Base-by-base conservation (phyloP, 2,329 filamentous ascomycete genomes). In the Sphaerulina musiva region DNA sequence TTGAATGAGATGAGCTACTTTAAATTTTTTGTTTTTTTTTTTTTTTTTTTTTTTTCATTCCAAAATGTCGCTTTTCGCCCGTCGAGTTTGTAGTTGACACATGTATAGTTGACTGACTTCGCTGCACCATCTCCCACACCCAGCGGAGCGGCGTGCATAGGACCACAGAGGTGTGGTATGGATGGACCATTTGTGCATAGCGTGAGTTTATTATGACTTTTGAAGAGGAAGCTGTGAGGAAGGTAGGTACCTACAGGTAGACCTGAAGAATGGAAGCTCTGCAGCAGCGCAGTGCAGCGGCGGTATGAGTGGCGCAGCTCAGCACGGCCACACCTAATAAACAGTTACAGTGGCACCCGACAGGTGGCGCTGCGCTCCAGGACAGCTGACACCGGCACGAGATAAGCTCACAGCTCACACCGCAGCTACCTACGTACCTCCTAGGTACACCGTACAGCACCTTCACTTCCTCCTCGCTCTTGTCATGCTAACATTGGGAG, bases 91-190 rank as follows among this genome's bases (percentile, higher is more conserved):
- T 44, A 44, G 26, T 26, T 26, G 26, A 26, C 26, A 26, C 26
- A 26, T 26, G 26, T 26, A 36, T 4, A 36, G 7, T 36, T 10
- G 12, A 36, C 34, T n/a, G 14, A 42, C 40, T 14, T 42, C 26
- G 57, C 52, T 5, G 54, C 42, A 38, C 63, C 59, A 48, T 66
- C 59, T 53, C 63, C 39, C 14, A 17, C 46, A 72, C 43, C 50
- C 64, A 71, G 11, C 58, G 54, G 51, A 70, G 44, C 12, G 70
- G 61, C 14, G 59, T 56, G 4, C 26, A 4, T 26, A 26, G 26
- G 4, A 26, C 26, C 26, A 26, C 26, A 26, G 26, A 26, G 26
- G 26, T 4, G 20, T 52, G 41, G 53, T 66, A 69, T 6, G 31
- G 32, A 12, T 14, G 31, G 11, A 48, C 14, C 39, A 31, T 38